Conservation (phyloP, 192 early-diverging fungal species). For the Coemansia interrupta region DNA sequence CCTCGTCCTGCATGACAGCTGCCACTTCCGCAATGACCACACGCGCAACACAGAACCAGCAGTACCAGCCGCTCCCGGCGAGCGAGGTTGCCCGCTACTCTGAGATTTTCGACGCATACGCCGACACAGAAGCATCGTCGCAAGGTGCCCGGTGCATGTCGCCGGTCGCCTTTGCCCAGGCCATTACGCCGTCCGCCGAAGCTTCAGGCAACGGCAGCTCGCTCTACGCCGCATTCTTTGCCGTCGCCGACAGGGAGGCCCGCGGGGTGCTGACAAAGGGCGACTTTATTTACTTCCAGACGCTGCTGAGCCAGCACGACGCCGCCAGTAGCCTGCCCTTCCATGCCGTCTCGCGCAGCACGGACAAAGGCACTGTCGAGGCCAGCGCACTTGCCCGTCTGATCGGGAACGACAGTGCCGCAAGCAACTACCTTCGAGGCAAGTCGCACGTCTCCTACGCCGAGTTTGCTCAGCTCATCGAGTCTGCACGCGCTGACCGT, state of each 20-base stretch:
- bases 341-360: constrained; percentile 23
- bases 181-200: constrained; percentile 26
- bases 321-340: constrained; percentile 56
- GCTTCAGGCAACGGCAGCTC: neutral
- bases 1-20: neutral
- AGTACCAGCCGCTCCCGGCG: constrained; percentile 19
- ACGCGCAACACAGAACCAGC: constrained; percentile 1
- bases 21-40: constrained; percentile 6
- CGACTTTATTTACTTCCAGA: constrained; percentile 56
- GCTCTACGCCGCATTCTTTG: constrained; percentile 50
- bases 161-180: constrained; percentile 42
- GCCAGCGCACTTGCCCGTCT: constrained; percentile 15
- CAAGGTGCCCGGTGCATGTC: constrained; percentile 47
- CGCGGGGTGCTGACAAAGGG: constrained; percentile 45
- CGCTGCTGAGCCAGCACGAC: constrained; percentile 48
- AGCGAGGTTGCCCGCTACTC: constrained; percentile 32
- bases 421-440: constrained; percentile 24
- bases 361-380: constrained; percentile 12
- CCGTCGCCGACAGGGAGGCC: constrained; percentile 45
- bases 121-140: constrained; percentile 18
- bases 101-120: constrained; percentile 45
- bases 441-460: constrained; percentile 27
- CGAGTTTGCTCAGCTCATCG: constrained; percentile 44
- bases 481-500: constrained; percentile 30
- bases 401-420: constrained; percentile 15